These are phyloP conservation scores for Quercus parvula DNA, from an alignment of 306 rosid species.

Conservation along the genomic window DNA sequence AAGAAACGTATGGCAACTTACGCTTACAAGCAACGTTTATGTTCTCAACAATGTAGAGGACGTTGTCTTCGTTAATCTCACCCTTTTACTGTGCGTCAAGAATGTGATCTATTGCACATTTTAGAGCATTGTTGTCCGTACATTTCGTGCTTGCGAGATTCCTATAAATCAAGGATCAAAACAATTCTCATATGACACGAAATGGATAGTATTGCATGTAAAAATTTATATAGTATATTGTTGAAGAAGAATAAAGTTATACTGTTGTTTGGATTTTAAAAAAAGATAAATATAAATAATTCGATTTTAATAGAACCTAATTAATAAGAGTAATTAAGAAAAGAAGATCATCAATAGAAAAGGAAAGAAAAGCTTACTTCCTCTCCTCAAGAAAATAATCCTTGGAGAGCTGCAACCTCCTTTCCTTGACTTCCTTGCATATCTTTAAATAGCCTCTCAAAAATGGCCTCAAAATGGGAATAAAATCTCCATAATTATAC, in stretches of 20 bases:
- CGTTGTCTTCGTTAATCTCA: slow-evolving; percentile 74
- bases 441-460: slow-evolving; percentile 41
- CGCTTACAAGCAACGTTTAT: slow-evolving; percentile 53
- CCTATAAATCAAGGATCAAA: no score
- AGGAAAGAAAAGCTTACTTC: slow-evolving; percentile 23
- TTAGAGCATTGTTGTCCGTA: neutral
- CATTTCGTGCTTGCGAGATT: no score
- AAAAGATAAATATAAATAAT: no score
- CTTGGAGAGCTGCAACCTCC: slow-evolving; percentile 30
- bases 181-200: no score
- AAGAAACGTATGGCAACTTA: no score
- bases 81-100: slow-evolving; percentile 72
- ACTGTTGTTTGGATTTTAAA: no score
- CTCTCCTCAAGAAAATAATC: slow-evolving; percentile 50
- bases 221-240: no score
- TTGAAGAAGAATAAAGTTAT: no score
- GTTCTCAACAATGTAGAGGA: slow-evolving; percentile 75
- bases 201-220: no score
- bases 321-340: no score
- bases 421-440: slow-evolving; percentile 42
- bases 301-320: no score
- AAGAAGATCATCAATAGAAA: no score
- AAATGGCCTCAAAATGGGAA: slow-evolving; percentile 45
- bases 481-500: slow-evolving; percentile 47
- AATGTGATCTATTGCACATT: slow-evolving; percentile 81